Base-by-base conservation (phyloP, 1,139 yeast species). In the Candida sp. region DNA sequence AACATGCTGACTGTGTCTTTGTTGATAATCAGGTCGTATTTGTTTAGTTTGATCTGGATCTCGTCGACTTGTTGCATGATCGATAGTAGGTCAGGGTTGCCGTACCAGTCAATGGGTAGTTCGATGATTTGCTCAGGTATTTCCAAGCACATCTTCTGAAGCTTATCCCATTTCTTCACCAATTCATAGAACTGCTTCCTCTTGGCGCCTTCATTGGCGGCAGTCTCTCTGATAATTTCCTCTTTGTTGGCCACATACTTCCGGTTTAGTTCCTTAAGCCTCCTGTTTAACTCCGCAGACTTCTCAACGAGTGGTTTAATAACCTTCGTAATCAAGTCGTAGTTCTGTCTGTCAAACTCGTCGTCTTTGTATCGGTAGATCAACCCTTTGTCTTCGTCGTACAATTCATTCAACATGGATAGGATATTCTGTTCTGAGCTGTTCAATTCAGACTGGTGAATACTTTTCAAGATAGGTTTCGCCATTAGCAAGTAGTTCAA, bases 21-120 rank as follows among this genome's bases (percentile, higher is more conserved):
- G 45, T 65, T 65, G 4, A 69, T 34, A 2, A 65, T 46, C 53
- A 57, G 60, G 44, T 63, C 67, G 45, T 61, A 60, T 40, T 51
- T 55, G n/a, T 59, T 62, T 42, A 70, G 53, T 50, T 59, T 57
- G 32, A 62, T 63, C 2, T 65, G 54, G 4, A 65, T 54, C 4
- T 55, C 58, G 44, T 68, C 71, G 51, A 75, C 68, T 33, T 66
- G 67, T 30, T 63, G 55, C 38, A 74, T 63, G 2, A 72, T 65
- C 3, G 58, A 58, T 27, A 59, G 55, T 35, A 73, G 58, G 4
- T 59, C 55, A 33, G 61, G 58, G 52, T 74, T 74, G 25, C 64
- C 61, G 53, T 62, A 70, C 80, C 80, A 75, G 54, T 72, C 67
- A 3, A 66, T 53, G 3, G 79, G 77, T 31, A 72, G 61, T 45